phyloP scores from a whole-genome alignment of 2,329 filamentous ascomycete genomes.

The Trichoderma aggressivum region DNA sequence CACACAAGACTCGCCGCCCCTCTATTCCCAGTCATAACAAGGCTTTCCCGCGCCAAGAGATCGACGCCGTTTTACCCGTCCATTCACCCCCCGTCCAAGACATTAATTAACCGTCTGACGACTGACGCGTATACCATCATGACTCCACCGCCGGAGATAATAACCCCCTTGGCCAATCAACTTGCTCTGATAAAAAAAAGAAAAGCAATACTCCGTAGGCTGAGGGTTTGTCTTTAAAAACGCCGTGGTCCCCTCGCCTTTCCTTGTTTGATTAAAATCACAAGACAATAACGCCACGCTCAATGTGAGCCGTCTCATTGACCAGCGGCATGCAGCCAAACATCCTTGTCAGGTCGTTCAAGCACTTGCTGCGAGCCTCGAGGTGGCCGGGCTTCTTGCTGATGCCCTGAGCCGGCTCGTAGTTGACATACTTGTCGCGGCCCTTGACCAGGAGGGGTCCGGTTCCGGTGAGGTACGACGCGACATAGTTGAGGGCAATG shows the following conservation, averaged over 20 bases:
- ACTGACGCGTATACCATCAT: not conserved
- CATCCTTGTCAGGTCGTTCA: conserved; percentile 34
- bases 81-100: not conserved
- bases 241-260: not conserved
- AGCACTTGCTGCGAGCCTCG: conserved; percentile 33
- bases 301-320: conserved; percentile 33
- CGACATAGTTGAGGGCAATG: conserved; percentile 38
- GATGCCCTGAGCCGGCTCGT: conserved; percentile 32
- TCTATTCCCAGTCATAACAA: conserved; percentile 7
- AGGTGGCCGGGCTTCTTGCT: conserved; percentile 34
- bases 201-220: not conserved
- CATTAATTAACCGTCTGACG: conserved; percentile 11
- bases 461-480: conserved; percentile 33
- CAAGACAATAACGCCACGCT: conserved; percentile 31
- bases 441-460: conserved; percentile 36
- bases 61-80: conserved; percentile 10
- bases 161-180: not conserved
- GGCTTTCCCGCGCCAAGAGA: not conserved
- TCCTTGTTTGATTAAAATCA: conserved; percentile 9
- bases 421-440: conserved; percentile 32
- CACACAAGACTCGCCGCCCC: not conserved
- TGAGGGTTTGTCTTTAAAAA: not conserved
- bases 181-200: not conserved
- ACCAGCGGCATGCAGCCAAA: conserved; percentile 37
- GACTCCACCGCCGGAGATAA: not conserved